A percentile compares a stretch with the other conserved stretches of the same genome.
Evolutionary conservation across 495 filamentous ascomycete genomes (phyloP).

Genomic region (Podospora fimiseda): DNA sequence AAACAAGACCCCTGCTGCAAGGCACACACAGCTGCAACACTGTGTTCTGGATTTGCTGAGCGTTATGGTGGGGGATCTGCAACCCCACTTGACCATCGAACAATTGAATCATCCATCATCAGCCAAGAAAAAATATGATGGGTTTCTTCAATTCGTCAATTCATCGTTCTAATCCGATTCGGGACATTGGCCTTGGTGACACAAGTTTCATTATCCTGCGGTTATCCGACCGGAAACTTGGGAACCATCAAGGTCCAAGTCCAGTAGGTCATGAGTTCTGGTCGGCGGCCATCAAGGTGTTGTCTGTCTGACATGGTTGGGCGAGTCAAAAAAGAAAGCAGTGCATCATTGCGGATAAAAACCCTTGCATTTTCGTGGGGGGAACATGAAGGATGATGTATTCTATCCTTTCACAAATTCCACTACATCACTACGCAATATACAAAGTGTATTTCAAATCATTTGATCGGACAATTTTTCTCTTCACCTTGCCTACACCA

Average conservation of each 20-base stretch:
- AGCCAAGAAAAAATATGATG: background rate
- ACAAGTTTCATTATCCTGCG: background rate
- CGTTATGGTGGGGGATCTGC: no score
- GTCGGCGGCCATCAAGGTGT: background rate
- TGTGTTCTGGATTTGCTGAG: background rate
- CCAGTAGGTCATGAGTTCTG: background rate
- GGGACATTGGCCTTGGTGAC: no score
- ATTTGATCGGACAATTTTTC: no score
- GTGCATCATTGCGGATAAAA: background rate
- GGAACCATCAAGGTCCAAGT: background rate
- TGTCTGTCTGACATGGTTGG: background rate
- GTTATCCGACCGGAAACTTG: background rate
- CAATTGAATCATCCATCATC: background rate
- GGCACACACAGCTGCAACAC: background rate
- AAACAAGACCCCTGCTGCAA: background rate
- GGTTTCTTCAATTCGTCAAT: background rate
- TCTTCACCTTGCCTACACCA: no score
- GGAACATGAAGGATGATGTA: background rate
- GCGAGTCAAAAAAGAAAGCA: background rate
- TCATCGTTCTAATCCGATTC: background rate
- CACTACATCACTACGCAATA: no score
- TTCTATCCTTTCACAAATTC: background rate
- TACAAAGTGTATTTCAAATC: no score
- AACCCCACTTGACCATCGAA: background rate
- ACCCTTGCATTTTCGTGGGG: background rate